A percentile compares a stretch with the other conserved stretches of the same genome.
Conservation (phyloP, 805 yeast genomes). For the Teunomyces aglyptinius region DNA sequence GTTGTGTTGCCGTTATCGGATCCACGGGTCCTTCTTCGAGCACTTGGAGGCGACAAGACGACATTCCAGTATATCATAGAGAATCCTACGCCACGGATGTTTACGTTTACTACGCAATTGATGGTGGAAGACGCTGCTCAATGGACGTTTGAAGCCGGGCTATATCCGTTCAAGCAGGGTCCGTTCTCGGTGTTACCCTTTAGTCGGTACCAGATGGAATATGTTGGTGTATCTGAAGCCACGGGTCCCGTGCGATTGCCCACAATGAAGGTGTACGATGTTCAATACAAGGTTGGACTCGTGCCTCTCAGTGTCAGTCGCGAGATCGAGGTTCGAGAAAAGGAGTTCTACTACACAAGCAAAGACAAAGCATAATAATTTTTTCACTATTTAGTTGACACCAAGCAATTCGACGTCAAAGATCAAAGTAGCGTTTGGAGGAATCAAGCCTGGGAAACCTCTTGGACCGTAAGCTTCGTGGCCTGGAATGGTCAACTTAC, state of each 20-base stretch:
- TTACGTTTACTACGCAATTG: conserved; percentile 57
- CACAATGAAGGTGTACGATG: conserved; percentile 61
- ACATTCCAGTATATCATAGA: conserved; percentile 55
- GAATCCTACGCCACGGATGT: conserved; percentile 70
- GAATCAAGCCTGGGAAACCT: conserved; percentile 96
- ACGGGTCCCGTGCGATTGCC: conserved; percentile 48
- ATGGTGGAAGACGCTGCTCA: conserved; percentile 20
- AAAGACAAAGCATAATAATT: neutral
- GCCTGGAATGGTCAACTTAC: conserved; percentile 89
- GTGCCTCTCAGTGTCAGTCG: conserved; percentile 36
- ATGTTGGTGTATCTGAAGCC: conserved; percentile 14
- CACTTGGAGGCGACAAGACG: conserved; percentile 16
- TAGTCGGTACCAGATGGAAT: conserved; percentile 46
- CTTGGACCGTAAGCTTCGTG: conserved; percentile 89
- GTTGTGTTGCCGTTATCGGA: conserved; percentile 62
- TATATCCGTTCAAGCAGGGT: conserved; percentile 27
- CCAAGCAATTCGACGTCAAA: conserved; percentile 75
- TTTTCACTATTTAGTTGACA: conserved; percentile 39
- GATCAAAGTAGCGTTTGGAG: conserved; percentile 91
- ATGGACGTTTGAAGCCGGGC: conserved; percentile 27
- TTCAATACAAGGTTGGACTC: conserved; percentile 63
- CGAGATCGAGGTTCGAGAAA: conserved; percentile 15
- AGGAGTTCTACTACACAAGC: conserved; percentile 16
- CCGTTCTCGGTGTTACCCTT: conserved; percentile 62
- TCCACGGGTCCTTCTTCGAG: conserved; percentile 60